Base-by-base conservation (phyloP, 495 filamentous ascomycete genomes). In the Apodospora peruviana region DNA sequence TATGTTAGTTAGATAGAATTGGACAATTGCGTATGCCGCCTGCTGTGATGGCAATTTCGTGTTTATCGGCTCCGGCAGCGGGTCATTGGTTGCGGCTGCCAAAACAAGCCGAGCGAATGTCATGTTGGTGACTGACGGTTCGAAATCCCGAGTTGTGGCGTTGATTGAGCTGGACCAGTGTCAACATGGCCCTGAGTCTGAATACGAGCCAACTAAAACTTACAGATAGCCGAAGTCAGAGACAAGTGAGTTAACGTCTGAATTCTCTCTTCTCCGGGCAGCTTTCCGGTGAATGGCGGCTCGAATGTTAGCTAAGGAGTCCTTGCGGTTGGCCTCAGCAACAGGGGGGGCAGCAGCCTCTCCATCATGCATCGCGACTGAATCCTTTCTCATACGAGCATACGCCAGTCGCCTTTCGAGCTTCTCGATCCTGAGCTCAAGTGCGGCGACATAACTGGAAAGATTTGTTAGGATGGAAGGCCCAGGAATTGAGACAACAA, bases 141-240 rank as follows among this genome's bases (percentile, higher is more conserved):
- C 84, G 57, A 95, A 97, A 65, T 95, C 91, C 47, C 89, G 77
- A 4, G 91, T 90, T 2, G 89, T 93, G 22, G 91, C 88, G 71
- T 93, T 95, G 57, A 97, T 84, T 5, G 90, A 86, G 46, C 88
- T 94, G 50, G 1, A 40, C 18, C 16, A 0, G 5, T 22, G 43
- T 64, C 40, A 60, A 49, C 19, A 50, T 20, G 5, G 40, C 11
- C 14, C 5, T 14, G 16, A 17, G 11, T 11, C 24, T 2, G 10
- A n/a, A 19, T 16, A 3, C 8, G 24, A 27, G 21, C 21, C 4
- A 4, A 1, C 10, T 14, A 14, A 41, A 41, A 50, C 81, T 57
- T 51, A 88, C 83, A 91, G 68, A 58, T 82, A 89, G 43, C 87
- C 87, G 68, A 91, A 86, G 59, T 90, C 87, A 3, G 86, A 86